Base-by-base conservation (phyloP, 305 asterid genomes). In the Fraxinus latifolia region DNA sequence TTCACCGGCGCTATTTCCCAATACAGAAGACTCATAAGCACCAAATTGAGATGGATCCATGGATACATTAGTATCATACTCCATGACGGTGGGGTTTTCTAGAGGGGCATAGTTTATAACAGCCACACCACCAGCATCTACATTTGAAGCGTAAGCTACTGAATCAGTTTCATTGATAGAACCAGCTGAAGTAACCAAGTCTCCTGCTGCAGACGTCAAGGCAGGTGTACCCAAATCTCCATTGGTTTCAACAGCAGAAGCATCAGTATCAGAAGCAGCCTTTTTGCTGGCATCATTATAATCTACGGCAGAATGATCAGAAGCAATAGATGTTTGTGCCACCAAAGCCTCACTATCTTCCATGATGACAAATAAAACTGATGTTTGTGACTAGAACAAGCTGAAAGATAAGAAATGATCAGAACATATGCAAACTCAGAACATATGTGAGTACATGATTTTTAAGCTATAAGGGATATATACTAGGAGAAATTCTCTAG, bases 271-370 rank as follows among this genome's bases (percentile, higher is more conserved):
- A 84, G 85, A 68, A 77, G 81, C 86, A 55, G 79, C 82, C 83
- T 84, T 78, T 39, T n/a, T 55, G 25, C 65, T 17, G 17, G 78
- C 85, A 79, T 89, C 91, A 82, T 76, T 86, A 81, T 85, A 65
- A 80, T 72, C 90, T 65, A 60, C 53, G 2, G 89, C 55, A 6
- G 90, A 65, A 77, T 81, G 77, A 83, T 80, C 85, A 77, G 86
- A 70, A 75, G 85, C 82, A 65, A 83, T 74, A 19, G 92, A 79
- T 73, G 93, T 36, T 87, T 87, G 91, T 31, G 89, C 88, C 79
- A 87, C 85, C 84, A 87, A 84, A 77, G 90, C 83, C 82, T 87
- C 89, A 83, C 90, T 88, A 72, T 93, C 95, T 25, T 87, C 93
- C 92, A 89, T 90, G 71, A 50, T 67, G 36, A 55, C 55, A 19